Evolutionary conservation across 1,284 basidiomycete genomes (phyloP), one percentile per base, ranked within the genome.

Genomic region (Ceratobasidium sp.): DNA sequence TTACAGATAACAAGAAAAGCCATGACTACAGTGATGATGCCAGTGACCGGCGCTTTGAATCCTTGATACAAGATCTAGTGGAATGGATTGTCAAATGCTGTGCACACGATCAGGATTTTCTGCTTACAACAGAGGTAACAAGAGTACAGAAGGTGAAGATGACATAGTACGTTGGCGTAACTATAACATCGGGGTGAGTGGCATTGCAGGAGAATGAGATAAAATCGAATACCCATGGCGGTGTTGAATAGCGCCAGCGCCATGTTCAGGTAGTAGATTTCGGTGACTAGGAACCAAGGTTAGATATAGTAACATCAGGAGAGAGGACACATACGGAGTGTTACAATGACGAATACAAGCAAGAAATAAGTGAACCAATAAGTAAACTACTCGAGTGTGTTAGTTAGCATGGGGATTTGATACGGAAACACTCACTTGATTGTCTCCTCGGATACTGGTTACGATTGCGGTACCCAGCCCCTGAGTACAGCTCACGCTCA

Each of bases 191-290:
- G n/a, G n/a, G n/a, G 33, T 4, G 33, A 33, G 33, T 33, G 33
- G 4, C 33, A 33, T 33, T n/a, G n/a, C n/a, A n/a, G n/a, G n/a
- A n/a, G n/a, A n/a, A n/a, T n/a, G n/a, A n/a, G n/a, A n/a, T n/a
- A n/a, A n/a, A n/a, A n/a, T n/a, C n/a, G 33, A 33, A 33, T 33
- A 94, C 92, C 94, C 94, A 96, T 96, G 77, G 94, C 94, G 77
- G 94, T 95, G 85, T 98, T 98, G 89, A 97, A 99, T 60, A 98
- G 87, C 82, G 97, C 97, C 79, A 99, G 91, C 26, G 97, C 97
- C 83, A 97, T 94, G 87, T 99, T 99, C 81, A 99, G 90, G 86
- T 97, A 99, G 86, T 95, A 97, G 84, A 99, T 95, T 85, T 98
- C 96, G 79, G 93, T 92, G 72, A 97, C 92, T 91, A 85, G 61